Conservation (phyloP, 2,329 filamentous ascomycete genomes). For the Emydomyces testavorans region DNA sequence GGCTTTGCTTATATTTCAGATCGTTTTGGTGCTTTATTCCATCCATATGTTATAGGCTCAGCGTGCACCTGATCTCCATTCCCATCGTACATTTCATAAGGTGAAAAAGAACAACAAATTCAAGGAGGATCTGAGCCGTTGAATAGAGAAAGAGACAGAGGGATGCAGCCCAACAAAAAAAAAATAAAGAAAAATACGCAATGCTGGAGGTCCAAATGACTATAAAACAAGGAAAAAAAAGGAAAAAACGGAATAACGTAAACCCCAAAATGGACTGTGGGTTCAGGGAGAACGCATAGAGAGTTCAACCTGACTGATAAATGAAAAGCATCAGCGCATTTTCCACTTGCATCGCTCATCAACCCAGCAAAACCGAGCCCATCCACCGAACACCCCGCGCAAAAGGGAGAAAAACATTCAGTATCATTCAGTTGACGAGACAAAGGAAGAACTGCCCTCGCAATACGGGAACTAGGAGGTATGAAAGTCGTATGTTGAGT, state of each 20-base stretch:
- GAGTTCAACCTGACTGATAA: neutral
- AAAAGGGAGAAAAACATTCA: neutral
- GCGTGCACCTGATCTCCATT: neutral
- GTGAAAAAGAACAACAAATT: neutral
- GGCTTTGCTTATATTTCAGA: neutral
- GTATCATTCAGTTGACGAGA: neutral
- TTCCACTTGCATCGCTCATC: slow-evolving; percentile 2
- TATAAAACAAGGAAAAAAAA: neutral
- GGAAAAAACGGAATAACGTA: neutral
- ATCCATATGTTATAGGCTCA: neutral
- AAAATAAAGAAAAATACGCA: neutral
- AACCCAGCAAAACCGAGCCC: neutral
- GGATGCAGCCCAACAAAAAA: neutral
- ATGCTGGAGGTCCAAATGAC: neutral
- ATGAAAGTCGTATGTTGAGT: neutral
- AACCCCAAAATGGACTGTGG: neutral
- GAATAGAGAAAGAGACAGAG: neutral
- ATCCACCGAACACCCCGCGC: slow-evolving; percentile 1
- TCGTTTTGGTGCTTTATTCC: neutral
- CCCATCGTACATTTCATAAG: neutral
- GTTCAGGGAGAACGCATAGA: neutral
- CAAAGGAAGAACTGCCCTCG: neutral
- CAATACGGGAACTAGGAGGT: neutral
- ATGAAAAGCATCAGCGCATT: neutral
- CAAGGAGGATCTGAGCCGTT: neutral